These are phyloP conservation scores for Didymosphaeria variabile DNA, from an alignment of 2,329 filamentous ascomycete genomes.

Conservation along the genomic window DNA sequence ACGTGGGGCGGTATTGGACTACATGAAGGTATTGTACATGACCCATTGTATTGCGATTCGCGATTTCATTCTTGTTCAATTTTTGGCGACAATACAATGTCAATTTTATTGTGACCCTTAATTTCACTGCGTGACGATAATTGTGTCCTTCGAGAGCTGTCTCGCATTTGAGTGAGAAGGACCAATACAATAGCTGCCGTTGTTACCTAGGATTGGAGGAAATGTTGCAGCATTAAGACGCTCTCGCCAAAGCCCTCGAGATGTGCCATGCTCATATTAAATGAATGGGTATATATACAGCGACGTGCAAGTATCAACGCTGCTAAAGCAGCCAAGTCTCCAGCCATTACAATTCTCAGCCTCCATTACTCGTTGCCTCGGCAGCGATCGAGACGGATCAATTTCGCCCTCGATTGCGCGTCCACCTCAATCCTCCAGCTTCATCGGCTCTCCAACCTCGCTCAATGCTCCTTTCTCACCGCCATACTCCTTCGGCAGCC, in stretches of 20 bases:
- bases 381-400: neutral
- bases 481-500: conserved; percentile 80
- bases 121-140: neutral
- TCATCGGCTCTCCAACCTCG: conserved; percentile 54
- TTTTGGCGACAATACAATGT: neutral
- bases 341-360: conserved; percentile 3
- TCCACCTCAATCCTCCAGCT: conserved; percentile 34
- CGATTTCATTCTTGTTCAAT: neutral
- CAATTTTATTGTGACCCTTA: neutral
- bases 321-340: neutral
- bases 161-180: neutral
- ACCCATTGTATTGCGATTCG: neutral
- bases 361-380: neutral
- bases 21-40: neutral
- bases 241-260: neutral
- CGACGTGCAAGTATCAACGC: neutral
- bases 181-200: neutral
- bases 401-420: neutral
- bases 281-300: conserved; percentile 8
- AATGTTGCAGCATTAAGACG: neutral
- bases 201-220: neutral
- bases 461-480: conserved; percentile 70
- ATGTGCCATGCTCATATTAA: no score
- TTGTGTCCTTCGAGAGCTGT: neutral
- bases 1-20: neutral